Evolutionary conservation across 1,284 basidiomycete genomes (phyloP), one percentile per base, ranked within the genome.

Genomic region (Cutaneotrichosporon dermatis): DNA sequence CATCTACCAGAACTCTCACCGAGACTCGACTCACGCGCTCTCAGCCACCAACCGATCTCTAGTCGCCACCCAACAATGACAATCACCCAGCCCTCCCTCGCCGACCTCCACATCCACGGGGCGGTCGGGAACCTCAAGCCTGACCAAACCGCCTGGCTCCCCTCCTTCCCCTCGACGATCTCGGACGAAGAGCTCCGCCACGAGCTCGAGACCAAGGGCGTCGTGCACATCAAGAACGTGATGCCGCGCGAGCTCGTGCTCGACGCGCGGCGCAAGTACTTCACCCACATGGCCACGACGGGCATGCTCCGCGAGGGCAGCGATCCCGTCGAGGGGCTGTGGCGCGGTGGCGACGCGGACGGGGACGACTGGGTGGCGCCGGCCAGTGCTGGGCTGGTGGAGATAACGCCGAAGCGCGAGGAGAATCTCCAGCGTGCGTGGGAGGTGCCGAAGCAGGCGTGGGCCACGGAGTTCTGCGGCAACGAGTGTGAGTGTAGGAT

Each of bases 161-260:
- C 53, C 5, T 57, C 63, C 9, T 36, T 67, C 0, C 55, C 63
- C 9, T 57, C 60, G 0, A 43, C 50, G 4, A 55, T 61, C 37
- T 35, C 51, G 9, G 65, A 61, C 16, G 63, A 61, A 5, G 54
- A 57, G 25, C 37, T 67, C 41, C 56, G 59, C 4, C 8, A 43
- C 11, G 52, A 58, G 40, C 43, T 65, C 5, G 59, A 57, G 34
- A 43, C 41, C 11, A 59, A 67, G 49, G 65, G 65, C n/a, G 63
- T 67, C 13, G 59, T 65, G 33, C 63, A 57, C 35, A 34, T 67
- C 51, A 60, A 59, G 51, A 61, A 61, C 15, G 63, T 65, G 10
- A 67, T 67, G 43, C 63, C 63, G n/a, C 56, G 57, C 13, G 63
- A 65, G 12, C 42, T 49, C 2, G 65, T 67, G 8, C 51, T 62